Conservation (phyloP, 208 protist genomes). For the Leishmania martiniquensis region DNA sequence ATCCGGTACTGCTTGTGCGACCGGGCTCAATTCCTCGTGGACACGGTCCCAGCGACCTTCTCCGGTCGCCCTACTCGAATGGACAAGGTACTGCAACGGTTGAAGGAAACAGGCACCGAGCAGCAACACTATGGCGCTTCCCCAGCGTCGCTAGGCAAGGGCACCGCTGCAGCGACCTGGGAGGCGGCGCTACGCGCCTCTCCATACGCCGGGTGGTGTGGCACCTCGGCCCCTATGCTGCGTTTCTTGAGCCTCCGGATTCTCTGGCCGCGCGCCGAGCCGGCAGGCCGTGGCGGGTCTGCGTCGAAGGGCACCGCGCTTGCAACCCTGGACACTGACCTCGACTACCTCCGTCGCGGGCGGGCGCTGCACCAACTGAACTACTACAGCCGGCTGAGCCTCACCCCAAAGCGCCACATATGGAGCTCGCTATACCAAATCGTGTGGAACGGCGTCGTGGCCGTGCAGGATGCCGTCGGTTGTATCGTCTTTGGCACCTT, state of each 20-base stretch:
- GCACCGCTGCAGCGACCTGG: background rate
- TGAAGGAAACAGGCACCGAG: background rate
- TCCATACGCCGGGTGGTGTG: constrained; percentile 18
- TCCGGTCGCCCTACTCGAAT: constrained; percentile 52
- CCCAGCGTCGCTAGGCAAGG: background rate
- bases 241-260: constrained; percentile 9
- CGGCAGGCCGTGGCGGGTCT: background rate
- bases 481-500: constrained; percentile 54
- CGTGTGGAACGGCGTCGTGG: constrained; percentile 68
- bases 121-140: background rate
- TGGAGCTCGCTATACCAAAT: constrained; percentile 58
- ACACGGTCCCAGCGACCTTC: constrained; percentile 40
- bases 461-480: constrained; percentile 57
- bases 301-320: constrained; percentile 26
- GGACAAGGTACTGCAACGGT: constrained; percentile 32
- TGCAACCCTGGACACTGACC: constrained; percentile 41
- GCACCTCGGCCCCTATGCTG: constrained; percentile 12
- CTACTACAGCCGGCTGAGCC: constrained; percentile 81
- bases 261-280: constrained; percentile 10
- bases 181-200: constrained; percentile 20
- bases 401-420: constrained; percentile 79
- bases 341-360: constrained; percentile 73
- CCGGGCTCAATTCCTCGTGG: constrained; percentile 60
- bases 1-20: constrained; percentile 63
- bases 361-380: constrained; percentile 66